Base-by-base conservation (phyloP, 495 filamentous ascomycete species). In the Penicillium macrosclerotiorum region DNA sequence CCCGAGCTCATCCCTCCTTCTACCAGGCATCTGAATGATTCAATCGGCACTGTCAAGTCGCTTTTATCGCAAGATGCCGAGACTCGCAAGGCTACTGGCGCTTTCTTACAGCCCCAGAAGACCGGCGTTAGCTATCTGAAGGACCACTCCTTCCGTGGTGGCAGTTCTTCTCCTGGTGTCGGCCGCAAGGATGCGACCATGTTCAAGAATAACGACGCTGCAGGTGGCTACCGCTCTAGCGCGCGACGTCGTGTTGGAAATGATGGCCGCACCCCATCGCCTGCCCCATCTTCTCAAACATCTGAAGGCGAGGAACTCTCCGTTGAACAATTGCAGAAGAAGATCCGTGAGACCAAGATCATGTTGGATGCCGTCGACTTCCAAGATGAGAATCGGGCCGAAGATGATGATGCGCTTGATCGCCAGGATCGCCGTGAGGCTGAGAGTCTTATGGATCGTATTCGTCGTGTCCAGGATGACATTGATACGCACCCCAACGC, bases 121-220 rank as follows among this genome's bases (percentile, higher is more conserved):
- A 97, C 92, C n/a, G 94, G 94, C 12, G 90, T 98, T 9, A 96
- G 91, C 64, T 97, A 96, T 58, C 73, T 97, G 32, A 99, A 99
- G 64, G 89, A 81, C 23, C 94, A 94, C 57, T 97, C 94, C 2
- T 97, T 99, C 77, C 81, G 83, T 38, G 57, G 59, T 27, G 76
- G 76, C 30, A 71, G 69, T 20, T 71, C 66, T 20, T 58, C 67
- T 1, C 49, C 69, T 27, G 64, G 60, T 4, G 43, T 48, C 37
- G 67, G 68, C 25, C 85, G 90, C 29, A 96, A 97, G 63, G 94
- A 99, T 68, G 94, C 87, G 12, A 99, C 94, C 1, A 83, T 96
- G 33, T 99, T 91, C 68, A 92, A 92, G 61, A 95, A 97, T 59
- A 93, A 97, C 51, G 90, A 96, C 51, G 83, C 85, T 37, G 68